Evolutionary conservation across 768 basidiomycete genomes (phyloP), one percentile per base, ranked within the genome.

Genomic region (Boletus reticuloceps): DNA sequence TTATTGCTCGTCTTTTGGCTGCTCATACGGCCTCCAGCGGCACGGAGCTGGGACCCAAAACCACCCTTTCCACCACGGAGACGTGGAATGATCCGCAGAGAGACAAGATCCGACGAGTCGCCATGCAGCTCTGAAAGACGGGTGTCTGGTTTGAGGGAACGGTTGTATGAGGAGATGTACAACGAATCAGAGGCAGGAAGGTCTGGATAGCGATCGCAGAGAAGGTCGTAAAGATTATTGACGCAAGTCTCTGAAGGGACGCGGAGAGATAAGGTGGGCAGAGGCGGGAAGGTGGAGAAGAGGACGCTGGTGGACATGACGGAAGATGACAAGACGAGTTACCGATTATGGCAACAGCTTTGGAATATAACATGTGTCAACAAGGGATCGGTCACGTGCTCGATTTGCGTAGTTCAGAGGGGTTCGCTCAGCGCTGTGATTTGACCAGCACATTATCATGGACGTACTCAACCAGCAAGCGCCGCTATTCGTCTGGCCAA

Each of bases 21-120:
- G 66, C 89, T 92, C 97, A 99, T 99, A 32, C 96, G 83, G 13
- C 97, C 96, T 60, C 97, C 97, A 14, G 96, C 96, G 0, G 97
- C 96, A 70, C 97, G 83, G 60, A 99, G 79, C 76, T 98, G 94
- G 17, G 89, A 91, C 5, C 97, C 97, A 66, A 99, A 98, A 34
- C 96, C 97, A 69, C 97, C 96, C 74, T 98, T 99, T 19, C 97
- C 97, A 47, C 96, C 96, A 4, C 79, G 77, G 8, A 98, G 67
- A 25, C 86, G 77, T 0, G 92, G 88, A 1, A 81, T 75, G n/a
- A 96, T 77, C 0, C 91, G 81, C 1, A 98, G 75, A 3, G 80
- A 77, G n/a, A 93, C 75, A 27, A 89, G 71, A 38, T 67, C 59
- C 6, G 68, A 67, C 16, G 66, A 64, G 31, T 66, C 64, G 19